Conservation (phyloP, 192 early-diverging fungal species). For the Coemansia sp. region DNA sequence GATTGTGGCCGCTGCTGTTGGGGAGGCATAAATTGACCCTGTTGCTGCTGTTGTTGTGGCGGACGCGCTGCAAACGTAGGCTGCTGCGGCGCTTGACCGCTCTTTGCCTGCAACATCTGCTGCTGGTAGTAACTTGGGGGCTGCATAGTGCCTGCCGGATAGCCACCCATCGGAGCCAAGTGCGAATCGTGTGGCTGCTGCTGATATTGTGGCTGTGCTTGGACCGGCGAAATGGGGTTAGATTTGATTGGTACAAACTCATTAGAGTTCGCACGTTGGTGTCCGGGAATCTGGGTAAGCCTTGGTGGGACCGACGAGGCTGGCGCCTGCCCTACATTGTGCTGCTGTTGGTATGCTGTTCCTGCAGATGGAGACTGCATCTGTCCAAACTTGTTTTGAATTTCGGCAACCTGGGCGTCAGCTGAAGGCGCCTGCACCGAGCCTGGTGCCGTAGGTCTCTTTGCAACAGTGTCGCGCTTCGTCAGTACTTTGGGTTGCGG, state of each 20-base stretch:
- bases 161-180: conserved; percentile 37
- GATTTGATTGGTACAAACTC: conserved; percentile 54
- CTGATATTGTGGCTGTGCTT: conserved; percentile 15
- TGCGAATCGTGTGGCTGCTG: conserved; percentile 16
- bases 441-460: conserved; percentile 11
- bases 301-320: conserved; percentile 33
- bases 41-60: conserved; percentile 20
- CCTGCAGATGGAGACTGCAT: conserved; percentile 36
- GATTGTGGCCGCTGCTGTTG: conserved; percentile 44
- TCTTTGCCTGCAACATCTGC: conserved; percentile 53
- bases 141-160: conserved; percentile 51
- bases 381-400: conserved; percentile 33
- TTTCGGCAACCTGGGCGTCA: conserved; percentile 33
- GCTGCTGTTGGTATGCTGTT: conserved; percentile 19
- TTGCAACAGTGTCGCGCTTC: conserved; percentile 54
- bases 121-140: conserved; percentile 52
- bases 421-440: conserved; percentile 13
- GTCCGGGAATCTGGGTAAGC: conserved; percentile 24
- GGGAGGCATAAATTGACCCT: conserved; percentile 14
- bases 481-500: conserved; percentile 44
- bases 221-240: conserved; percentile 28
- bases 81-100: conserved; percentile 26
- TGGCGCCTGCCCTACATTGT: neutral
- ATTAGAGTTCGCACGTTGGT: conserved; percentile 47
- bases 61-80: conserved; percentile 15